phyloP scores from a whole-genome alignment of 768 basidiomycete genomes.

The Suillus subalutaceus region DNA sequence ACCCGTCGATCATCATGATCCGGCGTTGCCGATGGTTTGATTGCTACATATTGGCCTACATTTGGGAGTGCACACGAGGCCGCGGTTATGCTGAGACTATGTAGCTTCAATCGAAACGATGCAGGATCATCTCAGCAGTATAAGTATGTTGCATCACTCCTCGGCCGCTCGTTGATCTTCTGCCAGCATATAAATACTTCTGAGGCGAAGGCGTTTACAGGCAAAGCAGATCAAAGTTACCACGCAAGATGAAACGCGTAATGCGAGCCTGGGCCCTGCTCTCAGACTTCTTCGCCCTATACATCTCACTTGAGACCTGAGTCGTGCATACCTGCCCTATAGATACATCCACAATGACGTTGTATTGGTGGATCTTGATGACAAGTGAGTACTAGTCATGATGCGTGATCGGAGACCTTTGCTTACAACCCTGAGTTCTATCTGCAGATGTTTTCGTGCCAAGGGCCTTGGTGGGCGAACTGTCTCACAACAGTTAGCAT shows the following conservation, averaged over 20 bases:
- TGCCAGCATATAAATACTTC: not conserved
- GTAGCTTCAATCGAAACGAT: not conserved
- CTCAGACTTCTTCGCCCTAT: not conserved
- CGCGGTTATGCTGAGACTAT: not conserved
- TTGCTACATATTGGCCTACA: not conserved
- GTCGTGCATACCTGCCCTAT: not conserved
- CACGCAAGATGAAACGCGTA: too few relatives aligned
- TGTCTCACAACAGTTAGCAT: not conserved
- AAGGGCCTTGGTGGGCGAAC: not conserved
- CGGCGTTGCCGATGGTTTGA: not conserved
- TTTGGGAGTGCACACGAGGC: not conserved
- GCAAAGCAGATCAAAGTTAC: not conserved
- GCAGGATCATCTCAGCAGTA: not conserved
- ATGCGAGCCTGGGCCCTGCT: not conserved
- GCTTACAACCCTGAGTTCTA: not conserved
- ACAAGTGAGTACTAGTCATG: not conserved
- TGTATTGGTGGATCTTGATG: not conserved
- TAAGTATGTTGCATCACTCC: not conserved
- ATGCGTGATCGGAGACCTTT: not conserved
- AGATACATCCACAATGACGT: not conserved
- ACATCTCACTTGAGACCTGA: not conserved
- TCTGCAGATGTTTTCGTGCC: not conserved
- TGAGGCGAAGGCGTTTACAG: not conserved
- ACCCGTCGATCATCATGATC: constrained; percentile 3
- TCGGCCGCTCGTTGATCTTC: not conserved